Conservation (phyloP, 148 eudicot genomes). For the Persicaria maculosa region DNA sequence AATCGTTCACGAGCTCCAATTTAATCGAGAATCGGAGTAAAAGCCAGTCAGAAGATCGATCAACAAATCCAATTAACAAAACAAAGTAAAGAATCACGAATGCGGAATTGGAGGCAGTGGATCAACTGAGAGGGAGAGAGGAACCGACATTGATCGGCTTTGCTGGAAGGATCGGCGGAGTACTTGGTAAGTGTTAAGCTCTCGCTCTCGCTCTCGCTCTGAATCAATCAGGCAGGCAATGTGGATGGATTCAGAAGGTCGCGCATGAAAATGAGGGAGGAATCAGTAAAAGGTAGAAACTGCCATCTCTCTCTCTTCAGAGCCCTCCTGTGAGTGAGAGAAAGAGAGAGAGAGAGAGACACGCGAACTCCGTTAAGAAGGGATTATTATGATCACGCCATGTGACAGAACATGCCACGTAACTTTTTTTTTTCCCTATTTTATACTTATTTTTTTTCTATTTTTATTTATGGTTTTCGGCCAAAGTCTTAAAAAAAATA, state of each 20-base stretch:
- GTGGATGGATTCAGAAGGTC: conserved; percentile 11
- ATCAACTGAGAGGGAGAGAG: neutral
- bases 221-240: neutral
- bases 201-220: neutral
- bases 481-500: too few relatives aligned
- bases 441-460: neutral
- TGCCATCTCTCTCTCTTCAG: conserved; percentile 12
- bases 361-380: conserved; percentile 14
- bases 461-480: too few relatives aligned
- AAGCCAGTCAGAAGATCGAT: neutral
- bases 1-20: neutral
- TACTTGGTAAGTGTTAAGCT: conserved; percentile 4
- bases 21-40: neutral
- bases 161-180: conserved; percentile 4
- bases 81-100: neutral
- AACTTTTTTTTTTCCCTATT: neutral
- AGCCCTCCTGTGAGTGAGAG: conserved; percentile 6
- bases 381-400: conserved; percentile 8
- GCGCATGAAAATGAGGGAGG: conserved; percentile 11
- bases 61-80: neutral
- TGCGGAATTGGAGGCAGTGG: neutral
- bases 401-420: conserved; percentile 13
- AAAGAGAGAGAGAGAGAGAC: neutral
- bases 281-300: conserved; percentile 10
- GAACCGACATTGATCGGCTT: conserved; percentile 14